Evolutionary conservation across 257 asterid species (phyloP), one percentile per base, ranked within the genome.

Genomic region (Prunella vulgaris): DNA sequence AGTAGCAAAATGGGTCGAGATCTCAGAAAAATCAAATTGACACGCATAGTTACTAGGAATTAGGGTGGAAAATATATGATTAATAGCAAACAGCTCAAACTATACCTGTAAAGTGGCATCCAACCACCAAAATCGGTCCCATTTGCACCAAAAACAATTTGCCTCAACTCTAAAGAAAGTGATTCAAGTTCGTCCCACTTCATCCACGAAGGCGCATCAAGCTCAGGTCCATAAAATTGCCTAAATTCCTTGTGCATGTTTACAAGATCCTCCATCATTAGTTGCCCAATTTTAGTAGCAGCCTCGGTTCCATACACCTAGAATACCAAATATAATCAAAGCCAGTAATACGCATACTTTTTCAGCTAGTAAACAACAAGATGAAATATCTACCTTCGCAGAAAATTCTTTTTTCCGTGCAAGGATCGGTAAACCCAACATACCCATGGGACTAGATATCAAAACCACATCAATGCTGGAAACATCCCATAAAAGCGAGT

Each of bases 251-350:
- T 86, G 66, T 92, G 92, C 96, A 89, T 89, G n/a, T 77, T 20
- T 52, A 87, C 85, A 70, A 89, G 90, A 74, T 92, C 97, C 74
- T 89, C 92, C 92, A 92, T 89, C 88, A 89, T 75, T 62, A 92
- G 82, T 48, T 80, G 82, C 56, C 96, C 98, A 67, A 87, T 81
- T 79, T 80, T 87, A 73, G 87, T 83, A 17, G 96, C 84, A 5
- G 86, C 96, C 66, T 92, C 92, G n/a, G 98, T 92, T 72, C 78
- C 90, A 81, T 89, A 92, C 70, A 89, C 85, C 98, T 92, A 74
- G 74, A 67, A 54, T 61, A 60, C 58, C 66, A 57, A 12, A 56
- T 10, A 51, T 67, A 6, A 71, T 73, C 70, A 71, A 58, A 59
- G 13, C 35, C 18, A 28, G 66, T 74, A 78, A 76, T 4, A 60